Evolutionary conservation across 2,329 filamentous ascomycete species (phyloP).

Genomic region (Penicillium sp.): DNA sequence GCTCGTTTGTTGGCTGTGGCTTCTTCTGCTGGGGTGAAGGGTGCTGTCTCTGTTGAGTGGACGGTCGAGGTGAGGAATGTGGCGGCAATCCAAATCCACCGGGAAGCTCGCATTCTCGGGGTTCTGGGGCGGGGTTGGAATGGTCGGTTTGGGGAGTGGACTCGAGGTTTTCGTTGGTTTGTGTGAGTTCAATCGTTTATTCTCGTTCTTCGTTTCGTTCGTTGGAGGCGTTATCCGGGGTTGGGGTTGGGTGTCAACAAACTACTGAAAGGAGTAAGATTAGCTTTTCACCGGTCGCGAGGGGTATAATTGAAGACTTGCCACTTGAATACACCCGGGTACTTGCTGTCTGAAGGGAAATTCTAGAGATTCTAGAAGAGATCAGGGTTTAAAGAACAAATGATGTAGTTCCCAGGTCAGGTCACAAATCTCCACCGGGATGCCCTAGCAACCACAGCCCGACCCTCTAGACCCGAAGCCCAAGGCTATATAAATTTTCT

Average conservation of each 20-base stretch:
- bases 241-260: constrained; percentile 29
- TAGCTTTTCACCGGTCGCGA: constrained; percentile 5
- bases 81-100: constrained; percentile 32
- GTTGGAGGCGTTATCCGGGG: constrained; percentile 8
- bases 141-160: not conserved
- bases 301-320: not conserved
- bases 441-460: constrained; percentile 35
- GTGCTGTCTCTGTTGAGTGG: constrained; percentile 26
- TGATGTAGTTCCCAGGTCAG: constrained; percentile 25
- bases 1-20: constrained; percentile 24
- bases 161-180: not conserved
- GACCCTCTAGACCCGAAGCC: constrained; percentile 7
- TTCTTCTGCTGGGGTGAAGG: constrained; percentile 28
- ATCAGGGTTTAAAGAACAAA: constrained; percentile 5
- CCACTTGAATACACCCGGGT: not conserved
- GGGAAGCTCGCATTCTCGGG: constrained; percentile 32
- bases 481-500: not conserved
- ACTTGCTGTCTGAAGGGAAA: not conserved
- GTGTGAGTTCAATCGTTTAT: not conserved
- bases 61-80: constrained; percentile 31
- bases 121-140: constrained; percentile 1
- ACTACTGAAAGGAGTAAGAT: constrained; percentile 32
- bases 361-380: not conserved
- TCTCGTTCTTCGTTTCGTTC: constrained; percentile 9
- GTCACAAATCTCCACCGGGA: constrained; percentile 28